Conservation (phyloP, 495 filamentous ascomycete species). For the Penicillium paradoxum region DNA sequence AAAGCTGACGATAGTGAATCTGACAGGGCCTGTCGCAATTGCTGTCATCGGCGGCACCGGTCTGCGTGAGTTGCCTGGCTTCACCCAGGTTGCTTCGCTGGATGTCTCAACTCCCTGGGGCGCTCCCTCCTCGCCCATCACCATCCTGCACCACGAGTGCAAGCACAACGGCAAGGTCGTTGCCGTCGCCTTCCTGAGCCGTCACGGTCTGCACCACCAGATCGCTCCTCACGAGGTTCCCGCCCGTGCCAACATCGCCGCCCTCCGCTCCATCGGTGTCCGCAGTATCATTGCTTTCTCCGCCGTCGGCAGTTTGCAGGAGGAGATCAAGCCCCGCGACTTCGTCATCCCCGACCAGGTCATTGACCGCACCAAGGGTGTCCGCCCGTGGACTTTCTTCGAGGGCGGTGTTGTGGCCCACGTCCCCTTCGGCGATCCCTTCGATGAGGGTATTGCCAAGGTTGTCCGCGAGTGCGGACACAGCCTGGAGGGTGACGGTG, state of each 20-base stretch:
- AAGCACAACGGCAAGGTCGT: constrained; percentile 51
- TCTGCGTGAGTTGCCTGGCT: constrained; percentile 65
- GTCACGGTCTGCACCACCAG: constrained; percentile 85
- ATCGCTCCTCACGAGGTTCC: constrained; percentile 90
- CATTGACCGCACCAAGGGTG: constrained; percentile 95
- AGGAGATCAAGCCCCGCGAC: constrained; percentile 88
- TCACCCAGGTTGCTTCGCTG: constrained; percentile 74
- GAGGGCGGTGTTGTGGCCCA: constrained; percentile 90
- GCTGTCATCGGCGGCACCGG: constrained; percentile 97
- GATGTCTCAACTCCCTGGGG: constrained; percentile 85
- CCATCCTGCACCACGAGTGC: constrained; percentile 75
- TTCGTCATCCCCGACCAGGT: constrained; percentile 95
- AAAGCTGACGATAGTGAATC: constrained; percentile 11
- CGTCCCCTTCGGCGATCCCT: constrained; percentile 92
- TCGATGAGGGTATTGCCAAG: constrained; percentile 70
- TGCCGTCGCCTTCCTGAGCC: constrained; percentile 88
- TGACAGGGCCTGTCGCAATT: constrained; percentile 71
- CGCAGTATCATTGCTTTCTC: constrained; percentile 88
- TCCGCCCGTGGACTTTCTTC: constrained; percentile 92
- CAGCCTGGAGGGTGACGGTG: constrained; percentile 71
- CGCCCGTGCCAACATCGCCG: constrained; percentile 89
- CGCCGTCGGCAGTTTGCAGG: constrained; percentile 87
- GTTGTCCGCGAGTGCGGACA: constrained; percentile 68
- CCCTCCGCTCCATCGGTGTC: constrained; percentile 82
- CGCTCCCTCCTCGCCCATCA: constrained; percentile 80